Percentiles rank a stretch among this genome's conserved stretches.
Evolutionary conservation across 768 basidiomycete genomes (phyloP).

Genomic region (Russula brevipes): DNA sequence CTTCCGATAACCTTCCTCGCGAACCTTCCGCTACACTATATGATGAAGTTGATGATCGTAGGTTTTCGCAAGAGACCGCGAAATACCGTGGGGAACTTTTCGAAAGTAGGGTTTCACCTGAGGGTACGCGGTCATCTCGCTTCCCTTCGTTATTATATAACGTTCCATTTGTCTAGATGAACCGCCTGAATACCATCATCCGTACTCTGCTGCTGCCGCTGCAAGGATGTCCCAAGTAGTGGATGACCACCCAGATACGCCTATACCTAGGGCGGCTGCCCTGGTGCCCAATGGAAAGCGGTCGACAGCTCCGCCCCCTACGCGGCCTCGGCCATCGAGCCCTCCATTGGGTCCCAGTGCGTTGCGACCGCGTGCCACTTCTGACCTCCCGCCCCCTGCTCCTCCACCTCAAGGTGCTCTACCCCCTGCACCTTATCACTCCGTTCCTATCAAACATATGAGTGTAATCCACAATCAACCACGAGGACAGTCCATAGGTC

Average conservation of each 20-base stretch:
- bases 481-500: constrained; percentile 48
- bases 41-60: constrained; percentile 21
- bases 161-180: background rate
- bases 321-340: constrained; percentile 27
- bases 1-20: constrained; percentile 38
- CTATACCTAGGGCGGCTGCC: constrained; percentile 9
- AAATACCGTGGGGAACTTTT: constrained; percentile 26
- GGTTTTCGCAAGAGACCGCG: constrained; percentile 25
- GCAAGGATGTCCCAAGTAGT: constrained; percentile 14
- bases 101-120: constrained; percentile 2
- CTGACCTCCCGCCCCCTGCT: constrained; percentile 57
- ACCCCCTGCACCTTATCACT: constrained; percentile 51
- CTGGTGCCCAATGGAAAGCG: constrained; percentile 7
- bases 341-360: constrained; percentile 15
- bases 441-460: constrained; percentile 32
- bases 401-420: constrained; percentile 60
- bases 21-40: constrained; percentile 29
- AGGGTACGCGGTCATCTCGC: constrained; percentile 8
- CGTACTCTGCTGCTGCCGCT: constrained; percentile 26
- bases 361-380: constrained; percentile 48
- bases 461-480: constrained; percentile 36
- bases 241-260: constrained; percentile 20
- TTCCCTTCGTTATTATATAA: background rate
- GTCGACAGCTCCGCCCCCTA: constrained; percentile 26
- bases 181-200: constrained; percentile 23